phyloP scores from a whole-genome alignment of 257 asterid species.

The Nyctanthes arbortristis region DNA sequence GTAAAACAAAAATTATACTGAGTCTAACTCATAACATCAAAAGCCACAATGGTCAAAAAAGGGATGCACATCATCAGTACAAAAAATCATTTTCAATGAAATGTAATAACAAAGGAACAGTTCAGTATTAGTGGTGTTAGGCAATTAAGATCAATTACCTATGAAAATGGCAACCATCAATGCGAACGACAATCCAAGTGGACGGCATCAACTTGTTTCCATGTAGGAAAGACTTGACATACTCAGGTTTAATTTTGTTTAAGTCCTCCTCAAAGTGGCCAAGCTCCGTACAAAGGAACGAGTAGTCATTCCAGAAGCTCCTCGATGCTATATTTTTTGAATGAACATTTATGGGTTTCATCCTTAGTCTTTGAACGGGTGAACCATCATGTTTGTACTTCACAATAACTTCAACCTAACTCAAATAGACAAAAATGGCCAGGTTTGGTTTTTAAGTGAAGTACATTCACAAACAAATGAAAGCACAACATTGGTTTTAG shows the following conservation, averaged over 20 bases:
- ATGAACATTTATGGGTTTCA: too few relatives aligned
- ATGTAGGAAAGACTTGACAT: constrained; percentile 57
- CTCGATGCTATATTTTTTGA: constrained; percentile 65
- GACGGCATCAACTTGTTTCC: constrained; percentile 58
- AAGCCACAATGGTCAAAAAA: background rate
- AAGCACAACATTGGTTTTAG: too few relatives aligned
- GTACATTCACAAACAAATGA: background rate
- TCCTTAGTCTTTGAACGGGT: constrained; percentile 65
- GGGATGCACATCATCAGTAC: too few relatives aligned
- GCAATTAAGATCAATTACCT: too few relatives aligned
- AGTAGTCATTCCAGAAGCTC: constrained; percentile 63
- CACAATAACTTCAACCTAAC: constrained; percentile 65
- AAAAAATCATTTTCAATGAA: too few relatives aligned
- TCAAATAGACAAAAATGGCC: constrained; percentile 17
- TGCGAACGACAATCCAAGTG: constrained; percentile 76
- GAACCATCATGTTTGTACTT: constrained; percentile 63
- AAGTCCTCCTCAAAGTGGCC: constrained; percentile 56
- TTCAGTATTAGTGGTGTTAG: too few relatives aligned
- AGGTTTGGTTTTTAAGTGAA: background rate
- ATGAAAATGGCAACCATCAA: constrained; percentile 95
- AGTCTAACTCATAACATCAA: background rate
- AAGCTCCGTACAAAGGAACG: constrained; percentile 49
- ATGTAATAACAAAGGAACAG: too few relatives aligned
- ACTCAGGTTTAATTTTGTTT: constrained; percentile 54
- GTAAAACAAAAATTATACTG: constrained; percentile 8